phyloP scores from a whole-genome alignment of 106 monocot species.

The Dactylorhiza incarnata region DNA sequence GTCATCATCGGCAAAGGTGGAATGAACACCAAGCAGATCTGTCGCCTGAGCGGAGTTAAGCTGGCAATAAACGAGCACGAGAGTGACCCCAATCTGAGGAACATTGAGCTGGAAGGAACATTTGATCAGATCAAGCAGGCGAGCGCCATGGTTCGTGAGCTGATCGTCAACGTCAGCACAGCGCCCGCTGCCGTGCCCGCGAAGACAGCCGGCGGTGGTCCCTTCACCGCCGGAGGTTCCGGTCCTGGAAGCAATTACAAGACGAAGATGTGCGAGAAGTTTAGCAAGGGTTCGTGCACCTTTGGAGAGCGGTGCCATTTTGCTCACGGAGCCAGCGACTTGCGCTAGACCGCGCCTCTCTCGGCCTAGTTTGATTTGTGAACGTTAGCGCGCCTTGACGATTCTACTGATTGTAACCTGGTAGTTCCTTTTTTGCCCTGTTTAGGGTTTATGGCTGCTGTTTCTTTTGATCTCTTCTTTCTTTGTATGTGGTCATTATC shows the following conservation, averaged over 20 bases:
- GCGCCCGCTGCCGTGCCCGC: not conserved
- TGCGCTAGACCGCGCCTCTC: not conserved
- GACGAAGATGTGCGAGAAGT: constrained; percentile 74
- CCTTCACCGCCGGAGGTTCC: not conserved
- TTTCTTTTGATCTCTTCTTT: too few relatives aligned
- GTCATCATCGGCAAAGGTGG: constrained; percentile 83
- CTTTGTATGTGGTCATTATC: too few relatives aligned
- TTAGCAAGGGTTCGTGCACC: constrained; percentile 54
- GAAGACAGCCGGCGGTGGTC: not conserved
- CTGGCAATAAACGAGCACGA: constrained; percentile 65
- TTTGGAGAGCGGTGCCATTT: constrained; percentile 76
- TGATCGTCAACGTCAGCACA: constrained; percentile 45
- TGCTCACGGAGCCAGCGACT: constrained; percentile 58
- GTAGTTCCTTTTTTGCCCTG: too few relatives aligned
- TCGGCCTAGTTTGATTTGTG: too few relatives aligned
- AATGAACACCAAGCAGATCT: constrained; percentile 65
- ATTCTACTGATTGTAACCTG: too few relatives aligned
- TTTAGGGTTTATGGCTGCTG: too few relatives aligned
- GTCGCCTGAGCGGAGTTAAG: constrained; percentile 52
- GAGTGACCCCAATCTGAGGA: constrained; percentile 49
- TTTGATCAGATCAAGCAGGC: constrained; percentile 79
- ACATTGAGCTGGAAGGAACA: constrained; percentile 70
- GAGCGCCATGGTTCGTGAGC: constrained; percentile 48
- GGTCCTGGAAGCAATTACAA: constrained; percentile 32
- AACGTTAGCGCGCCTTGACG: too few relatives aligned